A percentile compares a stretch with the other conserved stretches of the same genome.
phyloP scores from a whole-genome alignment of 2,329 filamentous ascomycete species.

The Penicillium decumbens region DNA sequence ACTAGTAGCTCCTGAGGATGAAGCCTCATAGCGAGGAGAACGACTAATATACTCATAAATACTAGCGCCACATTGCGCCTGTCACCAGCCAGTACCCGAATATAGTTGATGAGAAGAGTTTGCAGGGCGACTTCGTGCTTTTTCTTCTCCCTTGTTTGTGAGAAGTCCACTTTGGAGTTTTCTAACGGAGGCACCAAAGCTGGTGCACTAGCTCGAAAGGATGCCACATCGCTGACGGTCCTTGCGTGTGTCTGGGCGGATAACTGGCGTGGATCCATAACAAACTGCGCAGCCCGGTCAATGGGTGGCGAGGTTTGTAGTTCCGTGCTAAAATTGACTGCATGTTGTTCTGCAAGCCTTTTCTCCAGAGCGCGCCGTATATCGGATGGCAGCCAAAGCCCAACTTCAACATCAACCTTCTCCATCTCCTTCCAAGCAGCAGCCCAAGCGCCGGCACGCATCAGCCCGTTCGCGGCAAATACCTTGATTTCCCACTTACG shows the following conservation, averaged over 20 bases:
- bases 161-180: not conserved
- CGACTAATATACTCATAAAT: conserved; percentile 11
- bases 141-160: conserved; percentile 7
- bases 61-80: conserved; percentile 46
- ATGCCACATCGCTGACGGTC: conserved; percentile 9
- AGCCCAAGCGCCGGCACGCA: conserved; percentile 85
- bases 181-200: conserved; percentile 1
- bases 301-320: conserved; percentile 10
- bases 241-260: conserved; percentile 10
- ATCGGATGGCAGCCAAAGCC: conserved; percentile 60
- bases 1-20: not conserved
- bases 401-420: conserved; percentile 89
- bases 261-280: conserved; percentile 3
- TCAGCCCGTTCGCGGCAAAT: conserved; percentile 90
- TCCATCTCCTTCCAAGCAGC: conserved; percentile 98
- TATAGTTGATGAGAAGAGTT: conserved; percentile 51
- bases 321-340: conserved; percentile 18
- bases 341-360: conserved; percentile 41
- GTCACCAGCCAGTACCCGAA: conserved; percentile 51
- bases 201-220: conserved; percentile 2
- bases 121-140: conserved; percentile 48
- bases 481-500: conserved; percentile 67
- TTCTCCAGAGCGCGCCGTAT: conserved; percentile 49
- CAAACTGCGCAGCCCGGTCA: conserved; percentile 4
- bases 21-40: conserved; percentile 13